Evolutionary conservation across 2,329 filamentous ascomycete genomes (phyloP), one percentile per base, ranked within the genome.

Genomic region (Phialophora expanda): DNA sequence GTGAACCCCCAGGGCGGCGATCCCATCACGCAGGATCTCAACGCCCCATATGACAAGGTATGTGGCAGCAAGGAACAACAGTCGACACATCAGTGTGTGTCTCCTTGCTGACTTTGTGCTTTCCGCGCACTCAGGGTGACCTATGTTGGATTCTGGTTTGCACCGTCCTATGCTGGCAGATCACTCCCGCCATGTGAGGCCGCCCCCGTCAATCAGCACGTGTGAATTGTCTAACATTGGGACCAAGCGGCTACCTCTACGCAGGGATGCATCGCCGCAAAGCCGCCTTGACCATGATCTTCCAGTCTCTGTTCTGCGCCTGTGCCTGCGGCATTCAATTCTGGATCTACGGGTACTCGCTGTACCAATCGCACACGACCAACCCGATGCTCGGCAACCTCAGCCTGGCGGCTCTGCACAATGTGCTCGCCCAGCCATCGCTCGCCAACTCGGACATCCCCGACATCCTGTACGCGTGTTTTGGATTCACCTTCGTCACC

Each of bases 331-430:
- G 7, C 78, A 84, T 79, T 30, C 77, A 80, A 70, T 86, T 84
- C 83, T 85, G 88, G 77, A 88, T 89, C 75, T 89, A 83, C 84
- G 87, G 87, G 2, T 89, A 88, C 76, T 85, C 83, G 0, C 77
- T 90, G 9, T 83, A 87, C 28, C 89, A 88, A 74, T 86, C 85
- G 1, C 80, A 85, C 61, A 84, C 84, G 22, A 86, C 83, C 1
- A 83, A 83, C 11, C 80, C 84, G 0, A 89, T 88, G 75, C 89
- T 90, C 67, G 87, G 87, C 24, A 82, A 87, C 71, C 73, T 89
- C 60, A 80, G 80, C 57, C 85, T 88, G 72, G 88, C 89, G 56
- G 87, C 85, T 6, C 73, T 89, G 74, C 86, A 80, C 73, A 82
- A 87, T 71, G 85, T 69, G 58, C 62, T 70, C 20, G 84, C 83